Percentiles rank a stretch among this genome's conserved stretches.
Evolutionary conservation across 306 rosid species (phyloP).

Genomic region (Cajanus cajan): DNA sequence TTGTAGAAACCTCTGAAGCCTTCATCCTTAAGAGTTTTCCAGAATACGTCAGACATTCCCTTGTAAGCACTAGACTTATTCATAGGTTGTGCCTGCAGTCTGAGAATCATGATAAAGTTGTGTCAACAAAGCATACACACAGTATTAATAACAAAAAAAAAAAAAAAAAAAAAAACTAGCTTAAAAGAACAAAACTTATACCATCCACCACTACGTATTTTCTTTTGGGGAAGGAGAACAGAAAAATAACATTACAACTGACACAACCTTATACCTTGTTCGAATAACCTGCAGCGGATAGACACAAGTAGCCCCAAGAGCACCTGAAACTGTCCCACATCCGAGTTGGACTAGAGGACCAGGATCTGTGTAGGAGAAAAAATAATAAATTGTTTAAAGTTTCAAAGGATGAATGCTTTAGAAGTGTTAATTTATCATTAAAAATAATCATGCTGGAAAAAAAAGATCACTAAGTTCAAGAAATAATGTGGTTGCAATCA

Average conservation of each 20-base stretch:
- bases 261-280: conserved; percentile 41
- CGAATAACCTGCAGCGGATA: conserved; percentile 60
- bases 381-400: neutral
- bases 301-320: conserved; percentile 56
- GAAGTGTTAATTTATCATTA: neutral
- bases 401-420: neutral
- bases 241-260: conserved; percentile 10
- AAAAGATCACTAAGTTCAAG: conserved; percentile 11
- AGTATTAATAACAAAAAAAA: neutral
- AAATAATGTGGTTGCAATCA: conserved; percentile 6
- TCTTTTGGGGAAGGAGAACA: neutral
- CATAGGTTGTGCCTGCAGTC: conserved; percentile 51
- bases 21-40: conserved; percentile 49
- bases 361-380: conserved; percentile 35
- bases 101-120: conserved; percentile 26
- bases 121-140: conserved; percentile 15
- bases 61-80: conserved; percentile 38
- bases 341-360: conserved; percentile 56
- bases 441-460: neutral
- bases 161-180: too few species aligned
- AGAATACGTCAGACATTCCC: conserved; percentile 57
- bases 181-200: neutral
- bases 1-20: conserved; percentile 51
- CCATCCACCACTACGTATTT: neutral
- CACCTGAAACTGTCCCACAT: conserved; percentile 56